Conservation (phyloP, 148 eudicot genomes). For the Amaranthus cruentus region DNA sequence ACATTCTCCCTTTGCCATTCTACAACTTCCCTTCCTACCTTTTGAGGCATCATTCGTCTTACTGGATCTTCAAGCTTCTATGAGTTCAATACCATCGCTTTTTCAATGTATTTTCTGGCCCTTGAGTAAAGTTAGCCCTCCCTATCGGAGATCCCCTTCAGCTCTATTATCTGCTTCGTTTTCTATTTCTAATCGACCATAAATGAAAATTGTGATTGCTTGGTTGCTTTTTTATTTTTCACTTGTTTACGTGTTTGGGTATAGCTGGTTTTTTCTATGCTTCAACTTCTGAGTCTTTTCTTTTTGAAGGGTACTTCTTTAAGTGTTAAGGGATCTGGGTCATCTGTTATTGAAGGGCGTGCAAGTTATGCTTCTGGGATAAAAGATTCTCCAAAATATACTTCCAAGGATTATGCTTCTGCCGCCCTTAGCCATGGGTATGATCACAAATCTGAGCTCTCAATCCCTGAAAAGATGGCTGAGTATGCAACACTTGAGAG, state of each 20-base stretch:
- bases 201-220: background rate
- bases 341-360: conserved; percentile 62
- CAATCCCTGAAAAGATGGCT: conserved; percentile 49
- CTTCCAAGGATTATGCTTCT: conserved; percentile 52
- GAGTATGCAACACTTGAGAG: conserved; percentile 68
- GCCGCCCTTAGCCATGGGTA: conserved; percentile 62
- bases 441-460: conserved; percentile 61
- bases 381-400: conserved; percentile 66
- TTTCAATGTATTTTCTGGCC: no score
- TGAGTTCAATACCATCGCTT: no score
- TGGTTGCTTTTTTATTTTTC: background rate
- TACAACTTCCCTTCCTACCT: no score
- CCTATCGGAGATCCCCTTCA: background rate
- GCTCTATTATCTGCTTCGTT: background rate
- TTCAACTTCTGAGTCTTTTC: background rate
- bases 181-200: background rate
- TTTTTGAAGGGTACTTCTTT: conserved; percentile 44
- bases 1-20: no score
- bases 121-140: background rate
- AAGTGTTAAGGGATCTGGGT: conserved; percentile 52
- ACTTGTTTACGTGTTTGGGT: background rate
- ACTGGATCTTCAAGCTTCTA: no score
- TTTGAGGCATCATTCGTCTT: no score
- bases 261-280: background rate
- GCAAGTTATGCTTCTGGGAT: conserved; percentile 45